Conservation (phyloP, 2,329 filamentous ascomycete species). For the Arthrobotrys sphaeroides region DNA sequence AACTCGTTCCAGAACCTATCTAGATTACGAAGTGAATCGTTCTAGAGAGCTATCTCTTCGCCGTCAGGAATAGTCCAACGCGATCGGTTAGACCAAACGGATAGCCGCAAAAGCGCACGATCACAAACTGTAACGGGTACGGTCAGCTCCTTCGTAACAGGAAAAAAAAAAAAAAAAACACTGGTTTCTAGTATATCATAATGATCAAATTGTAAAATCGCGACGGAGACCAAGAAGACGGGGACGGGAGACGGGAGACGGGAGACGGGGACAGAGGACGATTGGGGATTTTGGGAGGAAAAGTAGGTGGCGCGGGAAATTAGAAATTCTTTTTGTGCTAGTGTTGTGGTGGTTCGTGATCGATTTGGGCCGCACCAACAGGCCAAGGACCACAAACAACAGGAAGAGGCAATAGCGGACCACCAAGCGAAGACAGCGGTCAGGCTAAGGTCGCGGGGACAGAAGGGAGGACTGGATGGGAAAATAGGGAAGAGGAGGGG, state of each 20-base stretch:
- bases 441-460: constrained; percentile 14
- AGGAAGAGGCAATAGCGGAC: constrained; percentile 37
- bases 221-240: constrained; percentile 1
- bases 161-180: no score
- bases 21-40: constrained; percentile 54
- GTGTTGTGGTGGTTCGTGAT: constrained; percentile 46
- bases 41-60: constrained; percentile 35
- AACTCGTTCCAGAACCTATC: constrained; percentile 31
- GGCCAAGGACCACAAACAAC: constrained; percentile 34
- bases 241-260: no score
- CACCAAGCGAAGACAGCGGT: constrained; percentile 23
- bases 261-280: constrained; percentile 2
- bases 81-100: constrained; percentile 15
- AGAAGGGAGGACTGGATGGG: background rate
- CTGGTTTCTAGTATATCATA: background rate
- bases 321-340: constrained; percentile 54
- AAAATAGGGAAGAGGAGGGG: constrained; percentile 7
- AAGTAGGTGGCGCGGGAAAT: constrained; percentile 51
- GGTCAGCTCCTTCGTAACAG: background rate
- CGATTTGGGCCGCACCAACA: constrained; percentile 32
- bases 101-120: constrained; percentile 6
- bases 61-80: constrained; percentile 7
- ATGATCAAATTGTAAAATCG: background rate
- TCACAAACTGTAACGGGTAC: background rate
- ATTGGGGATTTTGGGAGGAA: constrained; percentile 27